Conservation (phyloP, 768 basidiomycete genomes). For the Xerocomellus dryophilus region DNA sequence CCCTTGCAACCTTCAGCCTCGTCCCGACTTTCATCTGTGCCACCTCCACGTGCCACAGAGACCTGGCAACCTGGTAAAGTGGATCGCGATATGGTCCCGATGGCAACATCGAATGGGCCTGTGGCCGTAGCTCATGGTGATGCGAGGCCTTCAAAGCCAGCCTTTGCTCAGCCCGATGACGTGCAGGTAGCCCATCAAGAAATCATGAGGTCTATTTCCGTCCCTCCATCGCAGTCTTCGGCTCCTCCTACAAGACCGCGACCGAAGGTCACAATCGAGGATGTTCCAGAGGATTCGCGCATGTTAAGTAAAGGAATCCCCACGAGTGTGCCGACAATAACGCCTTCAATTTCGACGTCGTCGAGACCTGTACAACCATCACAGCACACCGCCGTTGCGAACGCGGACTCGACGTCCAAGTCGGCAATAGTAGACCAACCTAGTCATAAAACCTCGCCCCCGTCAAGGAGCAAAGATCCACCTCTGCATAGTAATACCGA, state of each 20-base stretch:
- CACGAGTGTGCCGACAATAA: neutral
- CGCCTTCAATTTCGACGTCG: constrained; percentile 4
- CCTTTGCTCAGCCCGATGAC: constrained; percentile 6
- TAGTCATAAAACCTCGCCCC: constrained; percentile 19
- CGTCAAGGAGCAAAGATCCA: constrained; percentile 21
- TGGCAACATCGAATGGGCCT: neutral
- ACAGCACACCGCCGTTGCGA: constrained; percentile 2
- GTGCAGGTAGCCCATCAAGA: constrained; percentile 12
- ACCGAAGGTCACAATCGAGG: constrained; percentile 30
- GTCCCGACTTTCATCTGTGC: neutral
- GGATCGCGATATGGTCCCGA: neutral
- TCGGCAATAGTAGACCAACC: constrained; percentile 7
- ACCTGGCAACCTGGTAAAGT: constrained; percentile 3
- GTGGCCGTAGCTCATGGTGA: constrained; percentile 2
- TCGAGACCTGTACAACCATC: constrained; percentile 8
- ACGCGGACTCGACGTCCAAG: constrained; percentile 5
- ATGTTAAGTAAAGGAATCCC: constrained; percentile 11
- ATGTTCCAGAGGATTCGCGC: constrained; percentile 25
- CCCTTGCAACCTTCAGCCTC: constrained; percentile 4
- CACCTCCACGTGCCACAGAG: constrained; percentile 4
- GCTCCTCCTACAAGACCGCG: constrained; percentile 12
- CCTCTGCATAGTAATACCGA: constrained; percentile 13
- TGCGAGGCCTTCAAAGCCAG: neutral
- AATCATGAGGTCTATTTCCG: constrained; percentile 2
- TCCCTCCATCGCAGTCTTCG: constrained; percentile 10